These are phyloP conservation scores for Candida maris DNA, from an alignment of 805 yeast species.

Conservation along the genomic window DNA sequence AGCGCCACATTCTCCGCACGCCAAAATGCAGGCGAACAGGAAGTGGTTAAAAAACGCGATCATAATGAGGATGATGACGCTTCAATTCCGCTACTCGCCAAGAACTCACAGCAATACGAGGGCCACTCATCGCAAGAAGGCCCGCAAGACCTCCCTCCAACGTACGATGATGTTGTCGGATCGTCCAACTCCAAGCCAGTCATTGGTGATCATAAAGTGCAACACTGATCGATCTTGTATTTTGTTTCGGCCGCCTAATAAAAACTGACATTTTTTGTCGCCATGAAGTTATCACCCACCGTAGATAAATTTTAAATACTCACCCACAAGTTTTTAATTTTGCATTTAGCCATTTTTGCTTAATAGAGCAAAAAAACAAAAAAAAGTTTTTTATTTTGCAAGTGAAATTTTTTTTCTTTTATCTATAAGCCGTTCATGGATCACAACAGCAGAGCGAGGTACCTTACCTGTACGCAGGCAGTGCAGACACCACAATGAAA, in stretches of 20 bases:
- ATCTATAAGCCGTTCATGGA: too few species aligned
- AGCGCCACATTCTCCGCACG: too few species aligned
- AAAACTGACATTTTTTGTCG: too few species aligned
- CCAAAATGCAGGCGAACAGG: too few species aligned
- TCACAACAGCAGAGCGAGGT: too few species aligned
- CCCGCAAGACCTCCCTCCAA: conserved; percentile 16
- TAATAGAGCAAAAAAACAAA: conserved; percentile 6
- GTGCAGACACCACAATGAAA: conserved; percentile 46
- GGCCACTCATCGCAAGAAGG: background rate
- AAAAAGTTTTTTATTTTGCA: conserved; percentile 4
- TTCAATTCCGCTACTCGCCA: background rate
- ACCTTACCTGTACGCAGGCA: background rate
- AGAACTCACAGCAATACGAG: background rate
- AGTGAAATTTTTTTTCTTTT: background rate
- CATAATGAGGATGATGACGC: background rate
- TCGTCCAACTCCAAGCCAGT: conserved; percentile 6
- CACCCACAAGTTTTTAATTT: too few species aligned
- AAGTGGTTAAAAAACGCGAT: background rate
- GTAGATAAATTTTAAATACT: too few species aligned
- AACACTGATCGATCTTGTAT: too few species aligned
- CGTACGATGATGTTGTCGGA: conserved; percentile 18
- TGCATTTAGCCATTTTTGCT: too few species aligned
- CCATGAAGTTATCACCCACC: too few species aligned
- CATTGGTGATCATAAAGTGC: conserved; percentile 26
- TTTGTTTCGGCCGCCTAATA: too few species aligned